These are phyloP conservation scores for Lophiotrema nucula DNA, from an alignment of 495 filamentous ascomycete genomes.

Conservation along the genomic window DNA sequence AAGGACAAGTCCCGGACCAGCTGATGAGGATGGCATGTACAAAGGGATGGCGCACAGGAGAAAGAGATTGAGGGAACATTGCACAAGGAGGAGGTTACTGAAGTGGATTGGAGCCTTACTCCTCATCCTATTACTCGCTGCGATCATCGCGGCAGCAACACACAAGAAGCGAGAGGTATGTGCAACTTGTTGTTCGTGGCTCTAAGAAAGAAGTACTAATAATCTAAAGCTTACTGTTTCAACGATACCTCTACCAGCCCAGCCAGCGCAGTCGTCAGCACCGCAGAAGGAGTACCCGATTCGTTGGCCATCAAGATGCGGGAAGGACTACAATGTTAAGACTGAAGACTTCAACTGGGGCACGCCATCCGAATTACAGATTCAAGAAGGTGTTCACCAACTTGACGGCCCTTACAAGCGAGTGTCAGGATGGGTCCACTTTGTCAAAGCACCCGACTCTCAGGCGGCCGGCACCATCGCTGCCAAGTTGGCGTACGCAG, in stretches of 20 bases:
- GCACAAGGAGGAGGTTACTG: slow-evolving; percentile 6
- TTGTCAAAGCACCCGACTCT: slow-evolving; percentile 15
- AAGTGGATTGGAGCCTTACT: slow-evolving; percentile 13
- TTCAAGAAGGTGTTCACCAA: slow-evolving; percentile 19
- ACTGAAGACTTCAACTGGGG: slow-evolving; percentile 12
- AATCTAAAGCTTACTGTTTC: not conserved
- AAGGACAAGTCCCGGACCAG: not conserved
- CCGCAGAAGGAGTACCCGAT: slow-evolving; percentile 22
- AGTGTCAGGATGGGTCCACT: slow-evolving; percentile 28
- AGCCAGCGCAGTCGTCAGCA: not conserved
- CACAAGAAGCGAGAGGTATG: not conserved
- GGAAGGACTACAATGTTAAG: slow-evolving; percentile 23
- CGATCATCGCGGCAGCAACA: slow-evolving; percentile 6
- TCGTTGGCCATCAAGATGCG: slow-evolving; percentile 22
- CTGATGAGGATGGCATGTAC: not conserved
- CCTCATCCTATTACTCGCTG: slow-evolving; percentile 1
- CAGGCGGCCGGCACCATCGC: slow-evolving; percentile 19
- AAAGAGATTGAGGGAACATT: slow-evolving; percentile 17
- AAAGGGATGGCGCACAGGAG: slow-evolving; percentile 2
- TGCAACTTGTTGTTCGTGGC: not conserved
- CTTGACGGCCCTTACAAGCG: slow-evolving; percentile 17
- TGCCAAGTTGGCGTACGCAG: slow-evolving; percentile 24
- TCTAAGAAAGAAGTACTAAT: not conserved
- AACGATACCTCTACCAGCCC: not conserved
- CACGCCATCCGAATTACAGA: slow-evolving; percentile 7